Evolutionary conservation across 441 rosid species (phyloP), one percentile per base, ranked within the genome.

Genomic region (Jatropha podagrica): DNA sequence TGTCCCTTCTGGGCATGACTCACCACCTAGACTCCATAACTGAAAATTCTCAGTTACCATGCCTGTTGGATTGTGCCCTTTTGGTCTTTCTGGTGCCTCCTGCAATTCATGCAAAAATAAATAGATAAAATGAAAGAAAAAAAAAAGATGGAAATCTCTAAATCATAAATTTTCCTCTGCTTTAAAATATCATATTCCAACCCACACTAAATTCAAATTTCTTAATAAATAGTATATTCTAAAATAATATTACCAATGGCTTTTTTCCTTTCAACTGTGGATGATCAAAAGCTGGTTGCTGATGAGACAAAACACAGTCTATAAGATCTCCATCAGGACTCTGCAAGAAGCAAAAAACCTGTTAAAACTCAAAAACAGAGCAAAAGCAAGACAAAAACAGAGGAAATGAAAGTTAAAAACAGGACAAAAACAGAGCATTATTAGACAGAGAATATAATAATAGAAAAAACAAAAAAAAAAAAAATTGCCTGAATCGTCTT

Each of bases 251-350:
- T 88, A 95, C 99, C 93, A 89, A 49, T 61, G 97, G 97, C 56
- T 74, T 87, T 54, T 90, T 85, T 49, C 98, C 99, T 69, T 81
- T 85, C 61, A 95, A 63, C 56, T 77, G 73, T 74, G 97, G 93
- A 82, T 95, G 98, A 81, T 95, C 99, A 15, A 95, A 95, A 72
- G 98, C 99, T 40, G 90, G 95, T 72, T 95, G 99, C 14, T 79
- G 85, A 83, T 91, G 95, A 75, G 92, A 79, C 52, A 76, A 56
- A 58, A 95, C 92, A 82, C 99, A 95, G 76, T 91, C 99, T 78
- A 95, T 87, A 32, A 76, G 51, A 85, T 95, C 99, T 58, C 99
- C 98, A 75, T 91, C 95, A 32, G 96, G 90, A 73, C 98, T 95
- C 99, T 95, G 90, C 69, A 83, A 32, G 42, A 74, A 70, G 60